phyloP scores from a whole-genome alignment of 2,329 filamentous ascomycete genomes.

The Fusarium coicis region DNA sequence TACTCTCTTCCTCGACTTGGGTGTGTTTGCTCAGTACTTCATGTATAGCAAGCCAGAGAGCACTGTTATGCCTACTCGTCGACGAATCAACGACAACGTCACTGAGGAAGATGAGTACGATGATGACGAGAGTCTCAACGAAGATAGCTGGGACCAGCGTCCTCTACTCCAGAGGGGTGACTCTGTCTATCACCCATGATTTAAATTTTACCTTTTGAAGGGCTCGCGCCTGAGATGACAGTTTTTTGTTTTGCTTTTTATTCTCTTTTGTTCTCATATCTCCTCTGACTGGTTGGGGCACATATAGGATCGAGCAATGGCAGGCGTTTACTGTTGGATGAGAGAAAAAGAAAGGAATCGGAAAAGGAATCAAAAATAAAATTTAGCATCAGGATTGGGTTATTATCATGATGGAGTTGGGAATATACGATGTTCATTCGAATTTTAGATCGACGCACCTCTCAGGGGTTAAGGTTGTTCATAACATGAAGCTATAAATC shows the following conservation, averaged over 20 bases:
- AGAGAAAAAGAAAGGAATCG: background rate
- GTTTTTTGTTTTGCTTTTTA: slow-evolving; percentile 32
- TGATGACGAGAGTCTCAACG: slow-evolving; percentile 37
- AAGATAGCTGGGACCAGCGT: slow-evolving; percentile 54
- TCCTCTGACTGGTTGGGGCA: slow-evolving; percentile 13
- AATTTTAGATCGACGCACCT: background rate
- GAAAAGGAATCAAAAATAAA: slow-evolving; percentile 20
- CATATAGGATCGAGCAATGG: slow-evolving; percentile 18
- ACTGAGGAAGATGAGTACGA: slow-evolving; percentile 46
- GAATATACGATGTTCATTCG: background rate
- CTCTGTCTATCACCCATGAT: slow-evolving; percentile 40
- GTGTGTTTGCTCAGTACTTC: slow-evolving; percentile 92
- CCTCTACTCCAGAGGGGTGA: slow-evolving; percentile 51
- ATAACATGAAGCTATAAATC: background rate
- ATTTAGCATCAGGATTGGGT: slow-evolving; percentile 2
- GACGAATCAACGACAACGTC: slow-evolving; percentile 7
- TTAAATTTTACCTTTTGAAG: background rate
- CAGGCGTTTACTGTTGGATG: slow-evolving; percentile 30
- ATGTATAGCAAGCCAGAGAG: slow-evolving; percentile 72
- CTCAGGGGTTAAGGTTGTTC: background rate
- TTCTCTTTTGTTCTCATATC: slow-evolving; percentile 18
- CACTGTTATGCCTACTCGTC: slow-evolving; percentile 21
- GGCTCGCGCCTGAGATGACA: slow-evolving; percentile 8
- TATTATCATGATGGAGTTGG: slow-evolving; percentile 13
- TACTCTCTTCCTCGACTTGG: slow-evolving; percentile 84